Evolutionary conservation across 495 filamentous ascomycete species (phyloP).

Genomic region (Penicilliopsis zonata): DNA sequence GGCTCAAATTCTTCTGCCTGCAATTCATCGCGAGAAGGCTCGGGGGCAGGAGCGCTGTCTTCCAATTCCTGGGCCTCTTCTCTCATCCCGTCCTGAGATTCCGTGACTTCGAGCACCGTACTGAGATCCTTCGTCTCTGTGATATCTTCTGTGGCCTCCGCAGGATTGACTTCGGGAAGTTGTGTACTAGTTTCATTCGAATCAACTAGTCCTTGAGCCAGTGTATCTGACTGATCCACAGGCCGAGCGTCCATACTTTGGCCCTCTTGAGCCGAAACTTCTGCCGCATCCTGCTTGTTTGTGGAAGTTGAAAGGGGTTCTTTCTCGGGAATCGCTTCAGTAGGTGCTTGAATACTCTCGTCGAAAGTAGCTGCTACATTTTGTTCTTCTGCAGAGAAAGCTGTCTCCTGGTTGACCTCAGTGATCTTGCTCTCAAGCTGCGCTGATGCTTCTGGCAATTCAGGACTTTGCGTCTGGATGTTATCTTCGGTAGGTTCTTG

Average conservation of each 20-base stretch:
- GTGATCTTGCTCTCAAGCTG: too few species aligned
- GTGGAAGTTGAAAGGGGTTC: slow-evolving; percentile 14
- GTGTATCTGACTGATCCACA: slow-evolving; percentile 1
- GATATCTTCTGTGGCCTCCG: slow-evolving; percentile 1
- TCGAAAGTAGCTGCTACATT: slow-evolving; percentile 2
- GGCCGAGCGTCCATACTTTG: neutral
- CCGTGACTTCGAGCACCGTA: too few species aligned
- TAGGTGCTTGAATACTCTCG: slow-evolving; percentile 1
- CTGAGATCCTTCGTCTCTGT: neutral
- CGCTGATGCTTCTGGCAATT: too few species aligned
- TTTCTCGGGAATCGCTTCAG: slow-evolving; percentile 4
- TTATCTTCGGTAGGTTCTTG: neutral
- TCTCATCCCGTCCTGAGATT: too few species aligned
- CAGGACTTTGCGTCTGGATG: too few species aligned
- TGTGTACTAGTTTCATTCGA: neutral
- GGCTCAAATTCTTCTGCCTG: neutral
- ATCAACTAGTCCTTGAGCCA: neutral
- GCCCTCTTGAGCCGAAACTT: neutral
- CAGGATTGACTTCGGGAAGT: neutral
- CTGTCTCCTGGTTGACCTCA: neutral
- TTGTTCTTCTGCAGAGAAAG: neutral
- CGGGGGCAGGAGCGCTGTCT: too few species aligned
- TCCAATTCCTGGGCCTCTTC: too few species aligned
- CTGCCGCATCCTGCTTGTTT: slow-evolving; percentile 7
- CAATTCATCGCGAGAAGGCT: too few species aligned